These are phyloP conservation scores for Endoconidiophora polonica DNA, from an alignment of 2,329 filamentous ascomycete species.

Conservation along the genomic window DNA sequence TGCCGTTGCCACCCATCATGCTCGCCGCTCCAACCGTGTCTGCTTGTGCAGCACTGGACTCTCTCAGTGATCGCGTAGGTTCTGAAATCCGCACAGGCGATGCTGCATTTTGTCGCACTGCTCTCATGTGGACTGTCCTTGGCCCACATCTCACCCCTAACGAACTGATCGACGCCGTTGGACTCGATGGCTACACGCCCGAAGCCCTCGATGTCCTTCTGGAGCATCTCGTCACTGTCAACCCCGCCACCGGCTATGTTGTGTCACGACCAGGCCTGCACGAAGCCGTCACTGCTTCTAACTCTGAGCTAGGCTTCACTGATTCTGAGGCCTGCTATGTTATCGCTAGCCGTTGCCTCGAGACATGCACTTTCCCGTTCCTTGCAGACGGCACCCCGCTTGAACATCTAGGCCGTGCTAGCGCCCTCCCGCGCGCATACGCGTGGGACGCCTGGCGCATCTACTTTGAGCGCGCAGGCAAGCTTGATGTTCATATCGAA, in stretches of 20 bases:
- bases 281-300: constrained; percentile 4
- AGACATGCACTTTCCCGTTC: constrained; percentile 12
- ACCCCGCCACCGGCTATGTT: background rate
- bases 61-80: constrained; percentile 7
- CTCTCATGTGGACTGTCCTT: constrained; percentile 10
- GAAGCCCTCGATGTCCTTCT: background rate
- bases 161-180: constrained; percentile 10
- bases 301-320: constrained; percentile 9
- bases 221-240: constrained; percentile 1
- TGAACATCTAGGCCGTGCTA: constrained; percentile 4
- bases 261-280: constrained; percentile 7
- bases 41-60: background rate
- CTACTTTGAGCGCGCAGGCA: constrained; percentile 11
- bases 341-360: constrained; percentile 11
- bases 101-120: constrained; percentile 11
- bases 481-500: constrained; percentile 11
- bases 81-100: constrained; percentile 10
- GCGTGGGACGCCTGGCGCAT: constrained; percentile 10
- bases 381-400: constrained; percentile 11
- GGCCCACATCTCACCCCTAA: constrained; percentile 4
- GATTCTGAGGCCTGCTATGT: constrained; percentile 11
- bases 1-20: background rate
- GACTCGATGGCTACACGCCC: constrained; percentile 5
- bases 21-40: background rate
- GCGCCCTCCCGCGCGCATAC: constrained; percentile 5